Evolutionary conservation across 345 rosid species (phyloP).

Genomic region (Kernera saxatilis): DNA sequence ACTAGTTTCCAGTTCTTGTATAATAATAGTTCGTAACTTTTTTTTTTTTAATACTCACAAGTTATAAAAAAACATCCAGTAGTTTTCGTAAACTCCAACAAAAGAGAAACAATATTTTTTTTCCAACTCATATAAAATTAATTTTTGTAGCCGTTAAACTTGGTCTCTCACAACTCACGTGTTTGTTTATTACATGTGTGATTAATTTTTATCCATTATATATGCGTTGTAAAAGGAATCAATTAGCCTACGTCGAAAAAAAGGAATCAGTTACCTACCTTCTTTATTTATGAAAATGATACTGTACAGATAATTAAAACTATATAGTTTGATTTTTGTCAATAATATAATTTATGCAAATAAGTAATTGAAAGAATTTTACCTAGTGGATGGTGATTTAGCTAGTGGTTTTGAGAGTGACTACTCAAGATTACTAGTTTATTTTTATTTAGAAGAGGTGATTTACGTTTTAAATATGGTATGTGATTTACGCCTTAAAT

Average conservation of each 20-base stretch:
- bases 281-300: not conserved
- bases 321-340: not conserved
- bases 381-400: too few relatives aligned
- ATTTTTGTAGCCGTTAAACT: slow-evolving; percentile 2
- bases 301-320: not conserved
- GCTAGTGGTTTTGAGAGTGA: too few relatives aligned
- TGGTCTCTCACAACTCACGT: not conserved
- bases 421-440: too few relatives aligned
- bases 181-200: not conserved
- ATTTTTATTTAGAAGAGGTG: too few relatives aligned
- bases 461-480: too few relatives aligned
- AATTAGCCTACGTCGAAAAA: too few relatives aligned
- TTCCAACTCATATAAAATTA: not conserved
- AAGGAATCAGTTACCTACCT: not conserved
- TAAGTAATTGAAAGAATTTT: too few relatives aligned
- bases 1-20: not conserved
- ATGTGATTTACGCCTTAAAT: too few relatives aligned
- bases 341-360: not conserved
- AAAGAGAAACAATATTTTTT: not conserved
- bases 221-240: not conserved
- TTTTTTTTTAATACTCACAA: too few relatives aligned
- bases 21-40: not conserved
- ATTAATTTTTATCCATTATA: not conserved
- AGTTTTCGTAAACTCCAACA: not conserved
- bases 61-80: not conserved